Percentiles rank a stretch among this genome's conserved stretches.
phyloP scores from a whole-genome alignment of 371 early-diverging fungal species.

The Mortierella sp. region DNA sequence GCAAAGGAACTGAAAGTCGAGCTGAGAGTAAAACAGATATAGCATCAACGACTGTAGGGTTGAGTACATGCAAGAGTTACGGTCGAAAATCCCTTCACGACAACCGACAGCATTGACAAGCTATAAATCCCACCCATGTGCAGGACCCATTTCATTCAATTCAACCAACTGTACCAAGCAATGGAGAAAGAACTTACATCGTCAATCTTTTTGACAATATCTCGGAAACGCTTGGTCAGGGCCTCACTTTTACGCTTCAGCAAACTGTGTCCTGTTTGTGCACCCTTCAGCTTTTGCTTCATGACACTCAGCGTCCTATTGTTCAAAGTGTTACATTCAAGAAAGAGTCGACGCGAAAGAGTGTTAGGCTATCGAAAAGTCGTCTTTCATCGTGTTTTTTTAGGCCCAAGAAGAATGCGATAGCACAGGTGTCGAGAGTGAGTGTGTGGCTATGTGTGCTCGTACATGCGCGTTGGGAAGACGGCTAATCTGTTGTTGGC shows the following conservation, averaged over 20 bases:
- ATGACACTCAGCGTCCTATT: slow-evolving; percentile 71
- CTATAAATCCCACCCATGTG: background rate
- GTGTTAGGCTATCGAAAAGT: background rate
- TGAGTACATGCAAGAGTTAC: background rate
- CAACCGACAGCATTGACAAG: background rate
- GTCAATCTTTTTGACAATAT: slow-evolving; percentile 95
- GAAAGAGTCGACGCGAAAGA: slow-evolving; percentile 9
- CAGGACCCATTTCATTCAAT: too few relatives aligned
- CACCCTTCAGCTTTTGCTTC: slow-evolving; percentile 97
- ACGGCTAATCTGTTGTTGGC: slow-evolving; percentile 78
- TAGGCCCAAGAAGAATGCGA: background rate
- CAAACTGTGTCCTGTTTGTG: slow-evolving; percentile 98
- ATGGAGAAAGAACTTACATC: slow-evolving; percentile 66
- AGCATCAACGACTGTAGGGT: background rate
- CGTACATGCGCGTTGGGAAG: slow-evolving; percentile 93
- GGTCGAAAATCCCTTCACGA: background rate
- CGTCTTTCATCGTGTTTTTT: background rate
- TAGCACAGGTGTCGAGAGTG: background rate
- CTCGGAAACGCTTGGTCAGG: slow-evolving; percentile 95
- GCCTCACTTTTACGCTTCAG: slow-evolving; percentile 99
- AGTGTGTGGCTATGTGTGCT: background rate
- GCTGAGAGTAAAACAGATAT: background rate
- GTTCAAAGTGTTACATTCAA: slow-evolving; percentile 84
- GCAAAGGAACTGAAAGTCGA: background rate
- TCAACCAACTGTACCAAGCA: background rate